Conservation (phyloP, 495 filamentous ascomycete species). For the Penicillium cataractarum region DNA sequence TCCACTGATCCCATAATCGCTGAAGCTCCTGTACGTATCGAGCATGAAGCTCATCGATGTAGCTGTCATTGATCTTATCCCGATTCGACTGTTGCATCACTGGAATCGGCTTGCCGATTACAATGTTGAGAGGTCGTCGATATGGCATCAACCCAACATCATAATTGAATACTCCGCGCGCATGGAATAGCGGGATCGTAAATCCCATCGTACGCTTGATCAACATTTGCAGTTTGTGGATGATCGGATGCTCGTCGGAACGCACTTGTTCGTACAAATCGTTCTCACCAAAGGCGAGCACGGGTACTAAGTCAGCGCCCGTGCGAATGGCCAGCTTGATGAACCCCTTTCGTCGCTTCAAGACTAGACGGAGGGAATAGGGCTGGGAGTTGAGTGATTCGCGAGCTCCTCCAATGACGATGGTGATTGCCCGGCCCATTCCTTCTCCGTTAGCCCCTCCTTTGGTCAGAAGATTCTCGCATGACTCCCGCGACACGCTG, state of each 20-base stretch:
- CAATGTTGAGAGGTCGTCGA: conserved; percentile 80
- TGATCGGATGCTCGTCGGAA: conserved; percentile 66
- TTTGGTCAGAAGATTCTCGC: conserved; percentile 78
- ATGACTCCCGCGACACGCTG: conserved; percentile 87
- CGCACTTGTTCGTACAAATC: conserved; percentile 89
- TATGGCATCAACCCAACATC: conserved; percentile 97
- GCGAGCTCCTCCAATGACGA: conserved; percentile 89
- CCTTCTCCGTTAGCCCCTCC: conserved; percentile 80
- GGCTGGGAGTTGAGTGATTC: conserved; percentile 90
- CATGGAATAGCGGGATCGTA: conserved; percentile 88
- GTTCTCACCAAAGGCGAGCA: conserved; percentile 92
- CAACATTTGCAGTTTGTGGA: conserved; percentile 77
- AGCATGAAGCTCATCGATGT: conserved; percentile 79
- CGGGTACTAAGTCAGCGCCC: conserved; percentile 89
- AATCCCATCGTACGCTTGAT: conserved; percentile 88
- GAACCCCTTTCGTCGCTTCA: conserved; percentile 86
- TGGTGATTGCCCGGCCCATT: conserved; percentile 96
- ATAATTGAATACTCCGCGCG: conserved; percentile 93
- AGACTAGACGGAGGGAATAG: conserved; percentile 69
- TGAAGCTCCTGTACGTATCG: conserved; percentile 78
- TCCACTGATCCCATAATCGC: conserved; percentile 85
- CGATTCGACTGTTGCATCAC: conserved; percentile 60
- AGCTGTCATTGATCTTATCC: conserved; percentile 63
- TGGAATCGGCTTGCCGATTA: conserved; percentile 79
- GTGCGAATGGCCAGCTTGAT: conserved; percentile 89